Percentiles rank a stretch among this genome's conserved stretches.
phyloP scores from a whole-genome alignment of 2,329 filamentous ascomycete species.

The Aureobasidium musti region DNA sequence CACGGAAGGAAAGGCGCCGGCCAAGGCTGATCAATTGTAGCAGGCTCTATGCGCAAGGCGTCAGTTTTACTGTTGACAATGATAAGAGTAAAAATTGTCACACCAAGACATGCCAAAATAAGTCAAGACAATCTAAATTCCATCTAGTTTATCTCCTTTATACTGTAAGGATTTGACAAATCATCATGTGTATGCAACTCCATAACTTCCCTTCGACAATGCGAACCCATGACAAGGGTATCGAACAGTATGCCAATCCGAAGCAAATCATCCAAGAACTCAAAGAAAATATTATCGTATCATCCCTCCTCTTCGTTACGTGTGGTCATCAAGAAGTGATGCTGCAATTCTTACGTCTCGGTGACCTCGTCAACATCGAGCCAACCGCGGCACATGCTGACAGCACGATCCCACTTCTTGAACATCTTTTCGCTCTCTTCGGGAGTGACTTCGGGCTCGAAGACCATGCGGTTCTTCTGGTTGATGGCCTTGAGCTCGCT shows the following conservation, averaged over 20 bases:
- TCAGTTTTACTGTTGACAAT: too few species aligned
- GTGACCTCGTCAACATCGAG: constrained; percentile 34
- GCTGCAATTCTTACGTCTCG: constrained; percentile 7
- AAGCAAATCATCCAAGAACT: background rate
- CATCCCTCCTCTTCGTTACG: constrained; percentile 21
- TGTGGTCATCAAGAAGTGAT: background rate
- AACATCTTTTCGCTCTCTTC: constrained; percentile 36
- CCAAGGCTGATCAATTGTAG: too few species aligned
- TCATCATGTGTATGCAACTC: constrained; percentile 17
- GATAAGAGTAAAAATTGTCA: too few species aligned
- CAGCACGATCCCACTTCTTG: constrained; percentile 35
- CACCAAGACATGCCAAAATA: background rate
- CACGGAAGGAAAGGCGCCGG: too few species aligned
- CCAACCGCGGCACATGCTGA: constrained; percentile 37
- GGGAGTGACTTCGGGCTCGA: constrained; percentile 34
- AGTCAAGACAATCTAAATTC: constrained; percentile 10
- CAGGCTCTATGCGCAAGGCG: too few species aligned
- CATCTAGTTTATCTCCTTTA: constrained; percentile 14
- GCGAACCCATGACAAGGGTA: constrained; percentile 24
- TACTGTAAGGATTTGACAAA: constrained; percentile 14
- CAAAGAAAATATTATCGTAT: constrained; percentile 20
- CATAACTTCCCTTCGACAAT: constrained; percentile 17
- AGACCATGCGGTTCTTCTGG: constrained; percentile 35
- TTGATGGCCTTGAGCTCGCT: constrained; percentile 61
- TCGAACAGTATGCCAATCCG: constrained; percentile 26